Conservation (phyloP, 2,329 filamentous ascomycete species). For the Aspergillus sp. region DNA sequence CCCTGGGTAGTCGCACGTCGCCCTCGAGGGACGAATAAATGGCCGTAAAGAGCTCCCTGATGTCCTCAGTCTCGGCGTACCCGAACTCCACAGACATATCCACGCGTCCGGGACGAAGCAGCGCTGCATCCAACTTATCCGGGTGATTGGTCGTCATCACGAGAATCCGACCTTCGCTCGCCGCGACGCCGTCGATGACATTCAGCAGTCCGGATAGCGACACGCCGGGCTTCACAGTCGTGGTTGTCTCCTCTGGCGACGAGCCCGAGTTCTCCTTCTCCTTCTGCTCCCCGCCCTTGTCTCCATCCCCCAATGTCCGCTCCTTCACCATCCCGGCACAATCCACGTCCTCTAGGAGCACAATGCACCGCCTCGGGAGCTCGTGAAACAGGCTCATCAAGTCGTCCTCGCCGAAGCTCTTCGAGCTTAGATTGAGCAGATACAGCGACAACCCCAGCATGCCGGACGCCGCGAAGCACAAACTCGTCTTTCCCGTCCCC, state of each 20-base stretch:
- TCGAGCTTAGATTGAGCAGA: conserved; percentile 67
- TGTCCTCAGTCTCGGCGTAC: conserved; percentile 34
- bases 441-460: conserved; percentile 71
- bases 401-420: conserved; percentile 63
- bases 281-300: conserved; percentile 17
- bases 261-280: background rate
- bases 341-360: conserved; percentile 76
- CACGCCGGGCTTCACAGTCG: conserved; percentile 45
- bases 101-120: conserved; percentile 66
- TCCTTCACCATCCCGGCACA: conserved; percentile 67
- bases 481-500: conserved; percentile 74
- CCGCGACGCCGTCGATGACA: conserved; percentile 68
- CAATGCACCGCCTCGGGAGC: conserved; percentile 68
- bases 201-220: conserved; percentile 68
- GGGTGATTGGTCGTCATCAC: conserved; percentile 73
- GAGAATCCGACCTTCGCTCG: conserved; percentile 67
- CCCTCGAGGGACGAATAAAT: conserved; percentile 36
- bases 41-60: conserved; percentile 41
- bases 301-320: conserved; percentile 20
- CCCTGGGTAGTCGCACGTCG: conserved; percentile 19
- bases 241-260: background rate
- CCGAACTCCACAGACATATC: conserved; percentile 64
- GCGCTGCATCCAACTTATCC: conserved; percentile 63
- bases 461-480: conserved; percentile 69
- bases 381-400: conserved; percentile 64